Conservation (phyloP, 495 filamentous ascomycete species). For the Jackrogersella minutella region DNA sequence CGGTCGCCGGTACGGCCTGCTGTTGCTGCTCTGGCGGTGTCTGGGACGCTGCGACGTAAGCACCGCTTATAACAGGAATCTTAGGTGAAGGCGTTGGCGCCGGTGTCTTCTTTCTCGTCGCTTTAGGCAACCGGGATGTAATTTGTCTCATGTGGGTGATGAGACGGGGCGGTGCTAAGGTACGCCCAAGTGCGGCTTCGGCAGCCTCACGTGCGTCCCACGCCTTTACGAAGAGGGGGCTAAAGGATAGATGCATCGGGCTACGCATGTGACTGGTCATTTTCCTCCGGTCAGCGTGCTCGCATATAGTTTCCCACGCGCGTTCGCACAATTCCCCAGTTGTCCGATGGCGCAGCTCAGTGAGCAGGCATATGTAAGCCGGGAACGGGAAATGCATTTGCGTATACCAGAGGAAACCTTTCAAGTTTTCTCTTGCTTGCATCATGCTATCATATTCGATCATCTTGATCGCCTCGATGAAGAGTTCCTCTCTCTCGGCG, state of each 20-base stretch:
- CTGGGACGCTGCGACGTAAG: conserved; percentile 28
- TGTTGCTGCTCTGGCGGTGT: conserved; percentile 29
- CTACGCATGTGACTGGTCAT: conserved; percentile 53
- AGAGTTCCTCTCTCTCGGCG: conserved; percentile 54
- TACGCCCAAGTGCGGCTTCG: conserved; percentile 51
- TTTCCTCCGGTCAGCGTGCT: conserved; percentile 57
- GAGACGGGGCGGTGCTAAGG: conserved; percentile 50
- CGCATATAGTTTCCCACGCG: conserved; percentile 59
- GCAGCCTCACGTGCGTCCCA: conserved; percentile 61
- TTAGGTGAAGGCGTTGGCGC: conserved; percentile 44
- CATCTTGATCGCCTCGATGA: conserved; percentile 58
- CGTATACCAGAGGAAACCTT: conserved; percentile 61
- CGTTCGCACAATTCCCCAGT: conserved; percentile 61
- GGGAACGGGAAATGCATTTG: conserved; percentile 61
- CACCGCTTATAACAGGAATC: conserved; percentile 38
- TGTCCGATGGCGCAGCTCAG: conserved; percentile 56
- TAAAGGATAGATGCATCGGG: conserved; percentile 61
- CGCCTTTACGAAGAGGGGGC: conserved; percentile 59
- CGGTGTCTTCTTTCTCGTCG: conserved; percentile 36
- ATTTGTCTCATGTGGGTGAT: conserved; percentile 52
- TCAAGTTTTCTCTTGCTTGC: conserved; percentile 53
- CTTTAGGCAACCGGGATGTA: conserved; percentile 36
- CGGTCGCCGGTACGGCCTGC: conserved; percentile 14
- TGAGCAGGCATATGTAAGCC: conserved; percentile 61
- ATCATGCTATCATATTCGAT: conserved; percentile 62